Base-by-base conservation (phyloP, 179 eudicot species). In the Heliamphora pulchella region DNA sequence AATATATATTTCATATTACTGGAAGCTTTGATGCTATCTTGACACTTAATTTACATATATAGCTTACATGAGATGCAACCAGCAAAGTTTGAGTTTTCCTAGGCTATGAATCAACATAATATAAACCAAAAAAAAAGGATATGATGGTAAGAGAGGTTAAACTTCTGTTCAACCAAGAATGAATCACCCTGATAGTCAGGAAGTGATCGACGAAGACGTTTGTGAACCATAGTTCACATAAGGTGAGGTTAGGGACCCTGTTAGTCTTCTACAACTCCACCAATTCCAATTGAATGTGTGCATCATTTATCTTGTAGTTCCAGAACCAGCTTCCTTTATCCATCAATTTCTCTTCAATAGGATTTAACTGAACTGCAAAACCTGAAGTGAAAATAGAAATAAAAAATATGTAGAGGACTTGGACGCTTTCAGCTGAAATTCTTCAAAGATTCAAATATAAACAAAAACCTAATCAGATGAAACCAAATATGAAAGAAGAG, bases 321-420 rank as follows among this genome's bases (percentile, higher is more conserved):
- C 99, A 96, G 81, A 73, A 92, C 99, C 98, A 96, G 89, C 94
- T 94, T 84, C 98, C 99, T n/a, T 82, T 82, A 76, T 92, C 91
- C 85, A 91, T 89, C 81, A 87, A 85, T 4, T 79, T 76, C 63
- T 86, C 88, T 85, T 89, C 90, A 75, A 96, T 88, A 48, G 91
- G 90, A 63, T 88, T 83, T 84, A 94, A 80, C 84, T 91, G 90
- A 64, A 81, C 67, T 5, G 80, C 83, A 75, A 96, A 86, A 79
- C 96, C 99, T 96, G 94, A 84, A 84, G 69, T 47, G 54, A 62
- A 70, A 57, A 69, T 63, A 13, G 8, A 79, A 51, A 59, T 44
- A 46, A 22, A 63, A 11, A 47, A 59, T 76, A 44, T 63, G 71
- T 5, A 31, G 18, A 22, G 50, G 31, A 22, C 65, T 39, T 46